Evolutionary conservation across 2,329 filamentous ascomycete species (phyloP).

Genomic region (Blastomyces silverae): DNA sequence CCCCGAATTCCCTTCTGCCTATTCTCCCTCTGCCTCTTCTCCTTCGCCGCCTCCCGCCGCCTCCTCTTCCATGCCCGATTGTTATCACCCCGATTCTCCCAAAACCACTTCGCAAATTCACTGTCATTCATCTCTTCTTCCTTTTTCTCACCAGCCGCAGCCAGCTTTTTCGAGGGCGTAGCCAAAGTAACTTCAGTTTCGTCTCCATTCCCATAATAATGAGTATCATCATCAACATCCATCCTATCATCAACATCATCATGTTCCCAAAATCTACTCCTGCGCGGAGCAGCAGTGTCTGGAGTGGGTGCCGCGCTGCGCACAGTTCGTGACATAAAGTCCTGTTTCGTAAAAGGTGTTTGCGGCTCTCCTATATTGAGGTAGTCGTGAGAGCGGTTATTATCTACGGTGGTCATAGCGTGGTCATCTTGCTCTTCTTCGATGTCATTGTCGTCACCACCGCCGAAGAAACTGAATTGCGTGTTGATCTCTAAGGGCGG

Average conservation of each 20-base stretch:
- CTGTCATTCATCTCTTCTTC: constrained; percentile 41
- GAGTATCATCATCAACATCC: constrained; percentile 17
- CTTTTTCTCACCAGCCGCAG: constrained; percentile 15
- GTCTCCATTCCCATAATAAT: constrained; percentile 13
- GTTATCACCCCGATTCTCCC: constrained; percentile 46
- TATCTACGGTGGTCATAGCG: constrained; percentile 13
- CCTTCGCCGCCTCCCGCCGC: constrained; percentile 54
- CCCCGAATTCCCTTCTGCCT: constrained; percentile 40
- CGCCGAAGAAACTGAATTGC: constrained; percentile 74
- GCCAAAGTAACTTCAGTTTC: constrained; percentile 25
- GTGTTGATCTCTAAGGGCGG: constrained; percentile 41
- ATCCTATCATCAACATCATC: constrained; percentile 19
- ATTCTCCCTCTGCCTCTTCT: constrained; percentile 55
- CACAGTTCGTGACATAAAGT: constrained; percentile 59
- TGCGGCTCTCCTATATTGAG: constrained; percentile 48
- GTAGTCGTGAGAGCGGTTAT: background rate
- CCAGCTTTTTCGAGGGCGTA: constrained; percentile 18
- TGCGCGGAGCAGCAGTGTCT: constrained; percentile 71
- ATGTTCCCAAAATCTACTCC: constrained; percentile 30
- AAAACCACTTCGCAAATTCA: constrained; percentile 58
- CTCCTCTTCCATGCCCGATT: constrained; percentile 50
- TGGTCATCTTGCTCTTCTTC: constrained; percentile 42
- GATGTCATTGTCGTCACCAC: constrained; percentile 43
- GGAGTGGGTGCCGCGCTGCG: constrained; percentile 90
- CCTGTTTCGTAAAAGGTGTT: constrained; percentile 75